Evolutionary conservation across 345 rosid genomes (phyloP).

Genomic region (Adansonia digitata): DNA sequence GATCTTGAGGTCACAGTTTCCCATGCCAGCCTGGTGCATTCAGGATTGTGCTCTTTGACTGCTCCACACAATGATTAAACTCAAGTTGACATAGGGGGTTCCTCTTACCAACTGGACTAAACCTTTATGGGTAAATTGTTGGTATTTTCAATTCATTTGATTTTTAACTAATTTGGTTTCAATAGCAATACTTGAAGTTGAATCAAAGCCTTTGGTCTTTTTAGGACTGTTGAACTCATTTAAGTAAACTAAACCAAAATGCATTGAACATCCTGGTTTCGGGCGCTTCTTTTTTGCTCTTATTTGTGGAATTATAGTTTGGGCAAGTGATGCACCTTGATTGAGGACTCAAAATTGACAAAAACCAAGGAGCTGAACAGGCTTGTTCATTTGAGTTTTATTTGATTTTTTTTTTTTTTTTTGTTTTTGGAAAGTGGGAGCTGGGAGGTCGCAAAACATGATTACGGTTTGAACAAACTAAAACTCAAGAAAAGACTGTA

Average conservation of each 20-base stretch:
- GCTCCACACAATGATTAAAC: too few relatives aligned
- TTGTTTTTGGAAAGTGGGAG: too few relatives aligned
- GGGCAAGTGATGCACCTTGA: not conserved
- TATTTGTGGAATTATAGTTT: not conserved
- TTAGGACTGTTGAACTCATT: not conserved
- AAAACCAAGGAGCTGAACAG: not conserved
- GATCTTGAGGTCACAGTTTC: too few relatives aligned
- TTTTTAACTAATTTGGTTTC: not conserved
- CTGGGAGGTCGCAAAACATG: not conserved
- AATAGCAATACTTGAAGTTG: not conserved
- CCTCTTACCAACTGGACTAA: too few relatives aligned
- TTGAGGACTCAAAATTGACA: not conserved
- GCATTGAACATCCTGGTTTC: not conserved
- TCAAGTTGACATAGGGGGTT: too few relatives aligned
- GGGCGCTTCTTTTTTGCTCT: not conserved
- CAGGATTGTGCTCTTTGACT: too few relatives aligned
- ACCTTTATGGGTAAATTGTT: not conserved
- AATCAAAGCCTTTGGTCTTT: not conserved
- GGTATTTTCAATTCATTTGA: not conserved
- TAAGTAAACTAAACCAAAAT: not conserved
- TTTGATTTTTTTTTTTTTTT: too few relatives aligned
- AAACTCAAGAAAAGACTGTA: not conserved
- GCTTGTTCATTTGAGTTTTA: not conserved
- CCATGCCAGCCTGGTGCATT: too few relatives aligned
- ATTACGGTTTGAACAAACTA: not conserved